These are phyloP conservation scores for Cytospora mali DNA, from an alignment of 2,329 filamentous ascomycete species.

Conservation along the genomic window DNA sequence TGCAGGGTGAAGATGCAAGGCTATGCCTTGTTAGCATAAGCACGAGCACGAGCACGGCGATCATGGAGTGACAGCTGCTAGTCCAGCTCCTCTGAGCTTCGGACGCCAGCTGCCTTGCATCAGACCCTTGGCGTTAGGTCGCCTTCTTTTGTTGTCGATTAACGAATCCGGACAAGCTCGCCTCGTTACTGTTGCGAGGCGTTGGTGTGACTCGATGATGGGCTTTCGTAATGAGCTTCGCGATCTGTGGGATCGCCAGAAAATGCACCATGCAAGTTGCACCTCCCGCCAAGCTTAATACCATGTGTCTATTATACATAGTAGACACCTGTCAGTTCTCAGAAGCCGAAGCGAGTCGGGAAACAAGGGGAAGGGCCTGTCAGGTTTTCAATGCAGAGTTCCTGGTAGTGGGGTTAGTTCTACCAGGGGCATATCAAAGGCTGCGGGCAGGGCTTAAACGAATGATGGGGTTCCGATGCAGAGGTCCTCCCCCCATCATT, in stretches of 20 bases:
- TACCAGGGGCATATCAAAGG: slow-evolving; percentile 3
- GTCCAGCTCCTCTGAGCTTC: background rate
- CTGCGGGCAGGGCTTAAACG: background rate
- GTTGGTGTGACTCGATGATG: slow-evolving; percentile 1
- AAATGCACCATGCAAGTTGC: background rate
- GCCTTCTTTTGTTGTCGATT: background rate
- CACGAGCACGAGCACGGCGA: slow-evolving; percentile 9
- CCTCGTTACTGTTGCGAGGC: background rate
- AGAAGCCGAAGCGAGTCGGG: slow-evolving; percentile 9
- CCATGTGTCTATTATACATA: background rate
- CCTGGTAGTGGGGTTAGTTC: slow-evolving; percentile 11
- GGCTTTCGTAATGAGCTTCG: background rate
- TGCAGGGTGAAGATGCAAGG: background rate
- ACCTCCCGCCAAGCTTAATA: background rate
- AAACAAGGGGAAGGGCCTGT: background rate
- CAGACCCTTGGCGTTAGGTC: background rate
- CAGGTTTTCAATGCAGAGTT: slow-evolving; percentile 3
- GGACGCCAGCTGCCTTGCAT: slow-evolving; percentile 5
- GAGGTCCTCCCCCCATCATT: background rate
- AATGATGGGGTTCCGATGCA: slow-evolving; percentile 19
- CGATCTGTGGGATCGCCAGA: slow-evolving; percentile 6
- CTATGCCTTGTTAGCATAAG: slow-evolving; percentile 1
- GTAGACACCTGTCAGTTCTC: slow-evolving; percentile 15
- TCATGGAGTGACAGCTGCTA: slow-evolving; percentile 9
- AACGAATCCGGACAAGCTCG: background rate